These are phyloP conservation scores for Beauveria pseudobassiana DNA, from an alignment of 2,329 filamentous ascomycete genomes.

Conservation along the genomic window DNA sequence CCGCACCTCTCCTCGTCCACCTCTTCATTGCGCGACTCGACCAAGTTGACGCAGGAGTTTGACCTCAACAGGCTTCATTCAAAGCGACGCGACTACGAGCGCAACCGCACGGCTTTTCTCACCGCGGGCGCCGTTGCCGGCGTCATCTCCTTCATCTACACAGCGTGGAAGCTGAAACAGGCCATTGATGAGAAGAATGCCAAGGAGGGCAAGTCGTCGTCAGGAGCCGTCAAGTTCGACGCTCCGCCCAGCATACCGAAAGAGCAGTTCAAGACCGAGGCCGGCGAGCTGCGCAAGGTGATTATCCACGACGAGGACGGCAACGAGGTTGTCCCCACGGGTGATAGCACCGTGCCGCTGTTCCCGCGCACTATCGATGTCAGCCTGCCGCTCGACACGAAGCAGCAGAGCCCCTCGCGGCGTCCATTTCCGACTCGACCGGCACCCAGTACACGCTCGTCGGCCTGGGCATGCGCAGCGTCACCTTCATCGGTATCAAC, in stretches of 20 bases:
- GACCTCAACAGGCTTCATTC: slow-evolving; percentile 42
- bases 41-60: slow-evolving; percentile 39
- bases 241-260: slow-evolving; percentile 27
- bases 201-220: slow-evolving; percentile 22
- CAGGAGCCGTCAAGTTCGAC: slow-evolving; percentile 35
- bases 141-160: slow-evolving; percentile 42
- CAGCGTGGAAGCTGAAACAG: slow-evolving; percentile 43
- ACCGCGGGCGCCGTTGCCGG: slow-evolving; percentile 43
- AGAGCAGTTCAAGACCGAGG: slow-evolving; percentile 41
- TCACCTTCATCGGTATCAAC: slow-evolving; percentile 82
- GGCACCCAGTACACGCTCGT: slow-evolving; percentile 76
- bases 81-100: slow-evolving; percentile 41
- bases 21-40: slow-evolving; percentile 20
- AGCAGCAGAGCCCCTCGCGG: slow-evolving; percentile 22
- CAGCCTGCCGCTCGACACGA: slow-evolving; percentile 31
- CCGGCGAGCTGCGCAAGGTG: slow-evolving; percentile 45
- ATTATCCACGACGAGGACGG: slow-evolving; percentile 62
- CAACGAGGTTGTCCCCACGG: slow-evolving; percentile 70
- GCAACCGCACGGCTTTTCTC: slow-evolving; percentile 44
- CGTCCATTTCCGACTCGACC: slow-evolving; percentile 31
- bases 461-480: slow-evolving; percentile 79
- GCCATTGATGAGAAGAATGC: slow-evolving; percentile 27
- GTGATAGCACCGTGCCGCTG: slow-evolving; percentile 68
- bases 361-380: slow-evolving; percentile 70
- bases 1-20: slow-evolving; percentile 25